A percentile compares a stretch with the other conserved stretches of the same genome.
phyloP scores from a whole-genome alignment of 345 rosid species.

The Gossypium turneri region DNA sequence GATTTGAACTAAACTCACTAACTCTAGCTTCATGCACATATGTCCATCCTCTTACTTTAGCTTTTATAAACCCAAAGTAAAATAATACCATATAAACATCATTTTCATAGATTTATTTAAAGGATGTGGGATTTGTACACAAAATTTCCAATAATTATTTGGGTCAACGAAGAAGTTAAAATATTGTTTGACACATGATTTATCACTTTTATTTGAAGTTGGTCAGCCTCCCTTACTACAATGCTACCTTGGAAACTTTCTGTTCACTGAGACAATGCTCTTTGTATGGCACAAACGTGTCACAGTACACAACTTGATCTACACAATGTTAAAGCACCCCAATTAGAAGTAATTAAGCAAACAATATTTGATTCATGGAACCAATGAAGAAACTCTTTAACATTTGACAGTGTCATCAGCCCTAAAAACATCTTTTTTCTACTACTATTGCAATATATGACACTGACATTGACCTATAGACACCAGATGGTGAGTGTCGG shows the following conservation, averaged over 20 bases:
- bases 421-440: neutral
- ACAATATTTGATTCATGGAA: neutral
- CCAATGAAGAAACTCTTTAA: neutral
- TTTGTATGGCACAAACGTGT: slow-evolving; percentile 48
- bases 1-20: too few relatives aligned
- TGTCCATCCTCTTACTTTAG: too few relatives aligned
- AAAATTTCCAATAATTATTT: too few relatives aligned
- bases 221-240: slow-evolving; percentile 52
- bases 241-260: slow-evolving; percentile 47
- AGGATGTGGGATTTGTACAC: too few relatives aligned
- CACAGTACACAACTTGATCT: slow-evolving; percentile 41
- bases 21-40: too few relatives aligned
- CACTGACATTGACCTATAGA: neutral
- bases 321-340: neutral
- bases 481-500: too few relatives aligned
- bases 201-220: slow-evolving; percentile 40
- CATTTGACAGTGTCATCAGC: neutral
- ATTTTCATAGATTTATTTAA: too few relatives aligned
- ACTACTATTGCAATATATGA: neutral
- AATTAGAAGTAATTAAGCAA: neutral
- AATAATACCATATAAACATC: too few relatives aligned
- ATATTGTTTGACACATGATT: slow-evolving; percentile 48
- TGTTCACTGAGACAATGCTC: slow-evolving; percentile 52
- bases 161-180: neutral
- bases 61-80: too few relatives aligned